Conservation (phyloP, 495 filamentous ascomycete species). For the Penicillium waksmanii region DNA sequence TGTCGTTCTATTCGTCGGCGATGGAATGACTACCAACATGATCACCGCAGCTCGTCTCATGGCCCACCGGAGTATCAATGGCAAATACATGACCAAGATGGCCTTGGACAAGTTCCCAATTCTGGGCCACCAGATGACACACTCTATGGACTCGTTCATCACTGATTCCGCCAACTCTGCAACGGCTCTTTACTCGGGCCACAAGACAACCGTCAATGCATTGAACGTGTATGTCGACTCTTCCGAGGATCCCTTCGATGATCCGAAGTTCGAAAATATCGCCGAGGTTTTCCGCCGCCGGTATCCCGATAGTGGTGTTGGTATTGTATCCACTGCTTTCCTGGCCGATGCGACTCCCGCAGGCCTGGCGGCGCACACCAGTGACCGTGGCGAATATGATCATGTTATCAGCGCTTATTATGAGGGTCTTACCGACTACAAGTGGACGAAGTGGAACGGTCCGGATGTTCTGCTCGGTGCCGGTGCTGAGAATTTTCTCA, state of each 20-base stretch:
- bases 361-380: conserved; percentile 67
- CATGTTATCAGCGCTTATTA: conserved; percentile 64
- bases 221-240: conserved; percentile 75
- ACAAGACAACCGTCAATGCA: conserved; percentile 75
- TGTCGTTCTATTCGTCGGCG: conserved; percentile 75
- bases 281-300: conserved; percentile 69
- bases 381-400: conserved; percentile 62
- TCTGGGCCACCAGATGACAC: conserved; percentile 70
- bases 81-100: conserved; percentile 69
- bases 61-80: conserved; percentile 74
- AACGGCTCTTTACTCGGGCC: conserved; percentile 72
- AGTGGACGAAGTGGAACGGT: conserved; percentile 67
- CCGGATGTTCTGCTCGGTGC: conserved; percentile 75
- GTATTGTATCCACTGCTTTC: conserved; percentile 68
- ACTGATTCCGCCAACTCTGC: conserved; percentile 79
- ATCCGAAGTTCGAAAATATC: conserved; percentile 79
- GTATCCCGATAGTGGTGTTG: conserved; percentile 54
- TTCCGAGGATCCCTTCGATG: conserved; percentile 65
- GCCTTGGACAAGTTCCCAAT: conserved; percentile 73
- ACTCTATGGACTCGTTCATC: conserved; percentile 76
- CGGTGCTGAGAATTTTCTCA: conserved; percentile 72
- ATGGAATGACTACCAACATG: conserved; percentile 84
- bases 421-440: conserved; percentile 61
- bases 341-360: conserved; percentile 76
- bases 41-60: conserved; percentile 72